phyloP scores from a whole-genome alignment of 345 rosid genomes.

The Rhodamnia rubescens region DNA sequence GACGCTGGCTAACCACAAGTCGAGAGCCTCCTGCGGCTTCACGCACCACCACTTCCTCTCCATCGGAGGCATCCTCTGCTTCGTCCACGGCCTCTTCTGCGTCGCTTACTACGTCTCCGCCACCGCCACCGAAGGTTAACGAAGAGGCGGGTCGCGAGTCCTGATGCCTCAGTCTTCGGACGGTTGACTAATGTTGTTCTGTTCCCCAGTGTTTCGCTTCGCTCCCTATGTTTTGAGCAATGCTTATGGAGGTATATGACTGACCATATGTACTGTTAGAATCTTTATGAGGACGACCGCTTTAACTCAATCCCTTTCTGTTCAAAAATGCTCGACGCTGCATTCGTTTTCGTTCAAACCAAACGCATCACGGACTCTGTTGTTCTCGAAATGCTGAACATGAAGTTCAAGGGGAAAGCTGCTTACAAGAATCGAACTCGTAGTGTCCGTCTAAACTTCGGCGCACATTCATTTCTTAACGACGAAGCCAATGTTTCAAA shows the following conservation, averaged over 20 bases:
- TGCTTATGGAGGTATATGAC: neutral
- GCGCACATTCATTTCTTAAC: neutral
- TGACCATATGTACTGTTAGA: neutral
- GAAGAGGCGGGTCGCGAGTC: neutral
- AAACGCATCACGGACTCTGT: neutral
- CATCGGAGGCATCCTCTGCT: conserved; percentile 80
- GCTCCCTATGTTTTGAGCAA: neutral
- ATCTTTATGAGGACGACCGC: neutral
- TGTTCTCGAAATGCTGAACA: neutral
- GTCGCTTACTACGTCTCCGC: conserved; percentile 81
- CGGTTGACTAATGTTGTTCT: neutral
- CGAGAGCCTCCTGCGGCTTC: conserved; percentile 78
- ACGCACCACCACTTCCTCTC: conserved; percentile 81
- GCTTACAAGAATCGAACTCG: neutral
- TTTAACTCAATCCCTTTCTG: neutral
- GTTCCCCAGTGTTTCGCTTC: neutral
- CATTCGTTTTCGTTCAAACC: neutral
- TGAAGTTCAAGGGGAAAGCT: neutral
- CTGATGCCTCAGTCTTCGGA: neutral
- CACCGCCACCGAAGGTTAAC: conserved; percentile 27
- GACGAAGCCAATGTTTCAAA: neutral
- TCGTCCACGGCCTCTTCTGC: conserved; percentile 71
- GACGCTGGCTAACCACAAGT: conserved; percentile 58
- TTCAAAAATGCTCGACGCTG: neutral
- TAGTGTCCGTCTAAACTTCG: neutral